Conservation (phyloP, 192 early-diverging fungal species). For the Entomortierella parvispora region DNA sequence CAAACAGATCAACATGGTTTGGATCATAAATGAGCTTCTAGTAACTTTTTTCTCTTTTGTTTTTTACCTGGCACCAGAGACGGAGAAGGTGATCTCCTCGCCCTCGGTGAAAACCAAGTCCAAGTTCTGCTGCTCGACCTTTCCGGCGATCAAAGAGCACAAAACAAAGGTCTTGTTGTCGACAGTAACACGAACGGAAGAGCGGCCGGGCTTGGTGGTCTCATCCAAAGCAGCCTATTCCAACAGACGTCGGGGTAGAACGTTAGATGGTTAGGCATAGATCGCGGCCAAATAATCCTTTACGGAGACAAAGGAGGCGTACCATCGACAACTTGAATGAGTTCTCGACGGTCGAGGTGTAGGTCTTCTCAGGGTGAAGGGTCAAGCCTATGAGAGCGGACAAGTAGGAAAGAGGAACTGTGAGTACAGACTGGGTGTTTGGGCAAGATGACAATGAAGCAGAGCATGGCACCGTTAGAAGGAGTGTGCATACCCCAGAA, state of each 20-base stretch:
- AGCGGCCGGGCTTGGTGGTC: slow-evolving; percentile 63
- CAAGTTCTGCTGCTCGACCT: slow-evolving; percentile 79
- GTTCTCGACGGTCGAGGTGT: slow-evolving; percentile 75
- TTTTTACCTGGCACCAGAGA: slow-evolving; percentile 65
- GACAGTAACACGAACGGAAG: slow-evolving; percentile 73
- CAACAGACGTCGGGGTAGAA: neutral
- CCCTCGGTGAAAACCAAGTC: slow-evolving; percentile 72
- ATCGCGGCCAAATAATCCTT: neutral
- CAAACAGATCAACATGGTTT: slow-evolving; percentile 1
- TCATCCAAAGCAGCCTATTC: slow-evolving; percentile 76
- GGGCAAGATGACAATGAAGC: no score
- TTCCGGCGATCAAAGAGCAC: slow-evolving; percentile 78
- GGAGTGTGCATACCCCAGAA: slow-evolving; percentile 61
- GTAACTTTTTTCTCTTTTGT: neutral
- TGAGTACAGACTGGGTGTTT: neutral
- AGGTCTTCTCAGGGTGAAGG: slow-evolving; percentile 74
- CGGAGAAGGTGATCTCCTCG: slow-evolving; percentile 82
- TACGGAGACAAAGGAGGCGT: slow-evolving; percentile 20
- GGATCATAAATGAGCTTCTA: neutral
- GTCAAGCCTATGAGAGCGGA: slow-evolving; percentile 59
- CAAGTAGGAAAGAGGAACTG: neutral
- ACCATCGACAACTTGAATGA: slow-evolving; percentile 80
- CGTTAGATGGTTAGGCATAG: neutral
- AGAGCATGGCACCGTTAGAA: no score
- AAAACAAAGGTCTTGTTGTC: slow-evolving; percentile 79